phyloP scores from a whole-genome alignment of 2,329 filamentous ascomycete genomes.

The Exophiala sideris region DNA sequence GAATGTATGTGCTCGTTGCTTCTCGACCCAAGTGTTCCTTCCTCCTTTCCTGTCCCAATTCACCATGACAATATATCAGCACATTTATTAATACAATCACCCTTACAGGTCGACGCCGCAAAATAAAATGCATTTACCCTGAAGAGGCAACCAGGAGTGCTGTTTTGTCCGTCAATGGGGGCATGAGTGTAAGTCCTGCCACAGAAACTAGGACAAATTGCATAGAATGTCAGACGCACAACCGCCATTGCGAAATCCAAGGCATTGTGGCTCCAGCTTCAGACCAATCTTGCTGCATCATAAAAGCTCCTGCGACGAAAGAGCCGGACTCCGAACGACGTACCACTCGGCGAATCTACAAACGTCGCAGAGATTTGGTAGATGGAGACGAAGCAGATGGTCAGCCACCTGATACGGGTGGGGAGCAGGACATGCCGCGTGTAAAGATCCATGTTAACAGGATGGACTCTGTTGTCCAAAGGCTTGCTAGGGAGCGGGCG shows the following conservation, averaged over 20 bases:
- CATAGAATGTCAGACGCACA: conserved; percentile 23
- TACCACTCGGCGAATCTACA: conserved; percentile 12
- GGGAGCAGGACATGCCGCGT: neutral
- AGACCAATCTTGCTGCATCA: neutral
- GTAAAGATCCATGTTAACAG: conserved; percentile 19
- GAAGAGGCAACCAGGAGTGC: neutral
- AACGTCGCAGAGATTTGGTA: conserved; percentile 6
- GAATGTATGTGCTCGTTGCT: conserved; percentile 22
- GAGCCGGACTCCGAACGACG: too few relatives aligned
- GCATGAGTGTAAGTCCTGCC: neutral
- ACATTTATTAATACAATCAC: neutral
- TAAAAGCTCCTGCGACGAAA: neutral
- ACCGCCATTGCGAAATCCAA: conserved; percentile 21
- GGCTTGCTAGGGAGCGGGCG: conserved; percentile 7
- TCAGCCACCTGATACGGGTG: neutral
- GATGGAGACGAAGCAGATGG: neutral
- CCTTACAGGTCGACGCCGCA: conserved; percentile 26
- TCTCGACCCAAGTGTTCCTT: neutral
- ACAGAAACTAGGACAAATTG: conserved; percentile 9
- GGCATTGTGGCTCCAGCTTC: conserved; percentile 13
- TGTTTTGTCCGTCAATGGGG: neutral
- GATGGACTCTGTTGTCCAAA: conserved; percentile 16
- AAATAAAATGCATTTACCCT: conserved; percentile 28
- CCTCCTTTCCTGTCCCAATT: neutral
- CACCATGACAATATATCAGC: neutral